A percentile compares a stretch with the other conserved stretches of the same genome.
These are phyloP conservation scores for Alternaria infectoria DNA, from an alignment of 2,329 filamentous ascomycete genomes.

Conservation along the genomic window DNA sequence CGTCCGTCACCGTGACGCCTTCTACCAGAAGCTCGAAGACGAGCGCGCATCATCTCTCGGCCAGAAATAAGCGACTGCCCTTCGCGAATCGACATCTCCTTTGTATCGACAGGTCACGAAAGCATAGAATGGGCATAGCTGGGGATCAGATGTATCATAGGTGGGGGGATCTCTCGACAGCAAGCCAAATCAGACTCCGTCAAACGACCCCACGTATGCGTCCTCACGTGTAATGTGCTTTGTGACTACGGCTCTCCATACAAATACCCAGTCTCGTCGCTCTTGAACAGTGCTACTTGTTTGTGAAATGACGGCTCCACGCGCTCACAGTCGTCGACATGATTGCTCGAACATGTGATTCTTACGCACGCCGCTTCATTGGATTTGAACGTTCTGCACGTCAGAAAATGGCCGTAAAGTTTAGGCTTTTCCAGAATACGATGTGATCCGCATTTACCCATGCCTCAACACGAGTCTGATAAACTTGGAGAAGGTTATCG, in stretches of 20 bases:
- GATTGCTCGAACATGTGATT: background rate
- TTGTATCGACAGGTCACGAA: conserved; percentile 30
- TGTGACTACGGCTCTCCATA: background rate
- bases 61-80: conserved; percentile 33
- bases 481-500: background rate
- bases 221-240: background rate
- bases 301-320: background rate
- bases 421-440: background rate
- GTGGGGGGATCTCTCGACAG: conserved; percentile 29
- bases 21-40: conserved; percentile 69
- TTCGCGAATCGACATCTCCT: conserved; percentile 31
- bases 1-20: conserved; percentile 67
- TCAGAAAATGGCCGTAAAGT: background rate
- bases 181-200: conserved; percentile 21
- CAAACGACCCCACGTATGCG: conserved; percentile 1
- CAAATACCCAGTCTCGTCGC: background rate
- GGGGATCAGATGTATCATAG: conserved; percentile 42
- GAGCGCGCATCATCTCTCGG: conserved; percentile 60
- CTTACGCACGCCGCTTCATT: background rate
- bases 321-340: background rate
- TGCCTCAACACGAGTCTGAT: background rate
- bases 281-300: background rate
- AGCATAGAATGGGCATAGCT: conserved; percentile 33
- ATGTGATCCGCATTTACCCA: background rate
- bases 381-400: background rate